These are phyloP conservation scores for Fusarium begoniae DNA, from an alignment of 2,329 filamentous ascomycete genomes.

Conservation along the genomic window DNA sequence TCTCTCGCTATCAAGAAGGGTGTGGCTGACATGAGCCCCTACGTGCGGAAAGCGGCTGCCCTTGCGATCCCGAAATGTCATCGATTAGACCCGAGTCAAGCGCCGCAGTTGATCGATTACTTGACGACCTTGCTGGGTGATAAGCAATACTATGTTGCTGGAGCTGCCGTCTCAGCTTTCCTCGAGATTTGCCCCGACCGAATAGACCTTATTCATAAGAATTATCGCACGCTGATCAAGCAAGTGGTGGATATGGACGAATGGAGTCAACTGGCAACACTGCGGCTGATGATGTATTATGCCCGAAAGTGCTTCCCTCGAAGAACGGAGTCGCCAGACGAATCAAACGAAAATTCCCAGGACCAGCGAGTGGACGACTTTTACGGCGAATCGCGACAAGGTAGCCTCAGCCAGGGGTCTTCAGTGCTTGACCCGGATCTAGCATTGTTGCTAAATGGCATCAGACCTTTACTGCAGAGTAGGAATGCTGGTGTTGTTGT, in stretches of 20 bases:
- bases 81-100: conserved; percentile 83
- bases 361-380: conserved; percentile 71
- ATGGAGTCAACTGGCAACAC: conserved; percentile 89
- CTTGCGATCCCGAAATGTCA: conserved; percentile 97
- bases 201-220: conserved; percentile 87
- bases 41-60: conserved; percentile 91
- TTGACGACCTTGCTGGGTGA: conserved; percentile 82
- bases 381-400: conserved; percentile 73
- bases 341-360: conserved; percentile 46
- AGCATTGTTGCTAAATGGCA: conserved; percentile 79
- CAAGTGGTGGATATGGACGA: conserved; percentile 99
- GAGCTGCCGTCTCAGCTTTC: conserved; percentile 89
- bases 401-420: conserved; percentile 54
- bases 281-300: conserved; percentile 86
- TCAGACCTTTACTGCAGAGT: conserved; percentile 87
- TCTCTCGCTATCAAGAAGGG: conserved; percentile 96
- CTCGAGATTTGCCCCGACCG: conserved; percentile 88
- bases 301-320: conserved; percentile 87
- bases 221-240: conserved; percentile 85
- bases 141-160: conserved; percentile 95
- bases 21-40: conserved; percentile 90
- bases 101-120: conserved; percentile 86
- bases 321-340: conserved; percentile 66
- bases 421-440: conserved; percentile 82
- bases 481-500: conserved; percentile 93